A percentile compares a stretch with the other conserved stretches of the same genome.
phyloP scores from a whole-genome alignment of 1,284 basidiomycete species.

The Exobasidium rhododendri region DNA sequence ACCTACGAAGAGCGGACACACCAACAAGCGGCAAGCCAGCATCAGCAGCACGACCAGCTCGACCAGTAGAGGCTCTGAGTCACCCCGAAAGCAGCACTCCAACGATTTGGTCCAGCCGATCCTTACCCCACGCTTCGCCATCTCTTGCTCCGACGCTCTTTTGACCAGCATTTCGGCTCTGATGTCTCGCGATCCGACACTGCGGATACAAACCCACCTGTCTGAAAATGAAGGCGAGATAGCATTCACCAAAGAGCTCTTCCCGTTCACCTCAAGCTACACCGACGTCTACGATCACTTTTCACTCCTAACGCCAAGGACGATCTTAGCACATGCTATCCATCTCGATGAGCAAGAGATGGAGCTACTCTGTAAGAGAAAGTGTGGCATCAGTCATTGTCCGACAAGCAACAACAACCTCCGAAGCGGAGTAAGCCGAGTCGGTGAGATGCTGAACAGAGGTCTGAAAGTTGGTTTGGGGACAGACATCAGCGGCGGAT shows the following conservation, averaged over 20 bases:
- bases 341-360: conserved; percentile 73
- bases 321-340: conserved; percentile 85
- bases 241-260: conserved; percentile 65
- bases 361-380: conserved; percentile 65
- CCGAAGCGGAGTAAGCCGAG: conserved; percentile 73
- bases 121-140: conserved; percentile 83
- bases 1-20: no score
- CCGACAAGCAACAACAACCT: conserved; percentile 84
- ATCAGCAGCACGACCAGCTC: neutral
- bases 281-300: conserved; percentile 72
- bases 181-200: conserved; percentile 44
- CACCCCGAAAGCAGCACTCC: conserved; percentile 11
- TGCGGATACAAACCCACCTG: conserved; percentile 89
- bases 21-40: neutral
- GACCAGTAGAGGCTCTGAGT: neutral
- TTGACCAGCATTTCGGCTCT: conserved; percentile 67
- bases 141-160: conserved; percentile 78
- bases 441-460: conserved; percentile 73
- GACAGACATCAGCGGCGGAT: conserved; percentile 88
- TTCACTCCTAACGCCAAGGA: conserved; percentile 72
- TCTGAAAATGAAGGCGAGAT: conserved; percentile 81
- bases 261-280: conserved; percentile 58
- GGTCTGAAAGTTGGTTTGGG: conserved; percentile 82
- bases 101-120: conserved; percentile 72
- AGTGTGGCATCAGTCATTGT: conserved; percentile 84